Evolutionary conservation across 2,329 filamentous ascomycete species (phyloP).

Genomic region (Tolypocladium guangdongense): DNA sequence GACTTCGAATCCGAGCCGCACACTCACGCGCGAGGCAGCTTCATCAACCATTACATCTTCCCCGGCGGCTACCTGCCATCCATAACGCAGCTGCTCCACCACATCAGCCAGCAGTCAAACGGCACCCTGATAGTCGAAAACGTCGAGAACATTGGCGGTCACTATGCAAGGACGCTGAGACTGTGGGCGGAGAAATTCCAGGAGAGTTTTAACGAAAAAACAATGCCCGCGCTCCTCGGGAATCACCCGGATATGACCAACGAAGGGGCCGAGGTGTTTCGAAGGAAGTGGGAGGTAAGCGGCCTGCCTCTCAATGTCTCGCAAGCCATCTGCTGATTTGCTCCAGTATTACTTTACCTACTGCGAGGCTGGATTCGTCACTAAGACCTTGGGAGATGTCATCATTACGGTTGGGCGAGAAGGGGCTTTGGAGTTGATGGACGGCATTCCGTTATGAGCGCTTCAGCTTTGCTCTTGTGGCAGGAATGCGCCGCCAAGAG

Average conservation of each 20-base stretch:
- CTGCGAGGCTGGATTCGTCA: conserved; percentile 62
- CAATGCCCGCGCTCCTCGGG: conserved; percentile 46
- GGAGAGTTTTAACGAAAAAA: conserved; percentile 47
- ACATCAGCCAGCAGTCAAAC: conserved; percentile 49
- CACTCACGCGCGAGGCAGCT: conserved; percentile 24
- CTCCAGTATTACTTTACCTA: conserved; percentile 62
- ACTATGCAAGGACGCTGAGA: conserved; percentile 59
- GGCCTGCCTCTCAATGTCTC: not conserved
- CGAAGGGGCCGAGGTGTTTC: conserved; percentile 54
- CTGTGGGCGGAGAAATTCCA: conserved; percentile 59
- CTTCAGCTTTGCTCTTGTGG: conserved; percentile 22
- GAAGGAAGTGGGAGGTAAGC: conserved; percentile 57
- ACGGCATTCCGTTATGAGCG: conserved; percentile 50
- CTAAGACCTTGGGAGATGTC: conserved; percentile 61
- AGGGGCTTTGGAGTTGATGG: conserved; percentile 56
- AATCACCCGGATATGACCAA: conserved; percentile 50
- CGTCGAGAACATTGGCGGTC: conserved; percentile 62
- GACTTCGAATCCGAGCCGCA: not conserved
- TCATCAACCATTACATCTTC: conserved; percentile 70
- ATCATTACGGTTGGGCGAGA: conserved; percentile 61
- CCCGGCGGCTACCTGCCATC: conserved; percentile 62
- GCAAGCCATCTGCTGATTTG: not conserved
- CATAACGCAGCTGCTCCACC: conserved; percentile 42
- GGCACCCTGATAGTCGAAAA: conserved; percentile 55
- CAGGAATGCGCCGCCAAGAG: not conserved